Evolutionary conservation across 192 early-diverging fungal genomes (phyloP).

Genomic region (Pecoramyces ruminantium): DNA sequence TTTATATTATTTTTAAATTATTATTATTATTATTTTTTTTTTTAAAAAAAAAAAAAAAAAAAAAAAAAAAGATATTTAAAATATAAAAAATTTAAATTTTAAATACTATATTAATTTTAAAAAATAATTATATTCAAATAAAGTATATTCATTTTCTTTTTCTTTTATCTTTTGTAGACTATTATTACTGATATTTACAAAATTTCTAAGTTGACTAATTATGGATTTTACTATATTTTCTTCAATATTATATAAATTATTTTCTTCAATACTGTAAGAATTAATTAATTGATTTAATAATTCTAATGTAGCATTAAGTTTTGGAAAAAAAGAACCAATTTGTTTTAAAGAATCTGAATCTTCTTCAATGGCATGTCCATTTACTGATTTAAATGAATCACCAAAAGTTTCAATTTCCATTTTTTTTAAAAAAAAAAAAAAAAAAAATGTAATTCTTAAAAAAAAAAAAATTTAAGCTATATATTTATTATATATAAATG

Average conservation of each 20-base stretch:
- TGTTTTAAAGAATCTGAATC: not conserved
- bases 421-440: no score
- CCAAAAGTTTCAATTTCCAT: not conserved
- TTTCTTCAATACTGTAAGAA: not conserved
- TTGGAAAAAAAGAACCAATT: not conserved
- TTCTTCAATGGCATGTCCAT: not conserved
- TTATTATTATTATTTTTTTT: not conserved
- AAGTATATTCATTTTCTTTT: no score
- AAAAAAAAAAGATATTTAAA: no score
- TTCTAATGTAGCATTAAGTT: not conserved
- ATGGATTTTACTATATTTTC: not conserved
- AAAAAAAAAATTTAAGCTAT: no score
- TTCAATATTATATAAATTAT: not conserved
- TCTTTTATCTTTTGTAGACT: no score
- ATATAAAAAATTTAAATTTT: no score
- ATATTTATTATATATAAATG: no score
- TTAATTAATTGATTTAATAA: not conserved
- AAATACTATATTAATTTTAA: no score
- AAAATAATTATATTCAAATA: no score
- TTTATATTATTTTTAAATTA: no score
- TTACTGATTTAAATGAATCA: not conserved
- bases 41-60: no score
- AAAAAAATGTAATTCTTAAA: no score
- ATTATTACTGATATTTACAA: not conserved
- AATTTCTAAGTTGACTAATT: not conserved